Conservation (phyloP, 805 yeast species). For the Candida anglica region DNA sequence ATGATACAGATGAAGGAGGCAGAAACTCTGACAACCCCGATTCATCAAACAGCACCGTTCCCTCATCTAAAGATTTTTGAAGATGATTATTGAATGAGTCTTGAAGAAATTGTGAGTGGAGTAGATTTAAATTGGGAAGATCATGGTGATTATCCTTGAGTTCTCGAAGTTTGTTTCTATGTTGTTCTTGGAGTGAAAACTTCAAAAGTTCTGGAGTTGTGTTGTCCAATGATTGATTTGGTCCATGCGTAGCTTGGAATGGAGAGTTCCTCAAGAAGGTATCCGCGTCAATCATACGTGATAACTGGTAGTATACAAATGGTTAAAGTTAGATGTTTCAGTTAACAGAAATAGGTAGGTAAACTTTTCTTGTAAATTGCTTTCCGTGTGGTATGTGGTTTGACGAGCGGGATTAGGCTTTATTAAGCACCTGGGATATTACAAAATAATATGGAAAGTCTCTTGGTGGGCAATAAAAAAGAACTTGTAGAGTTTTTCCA, state of each 20-base stretch:
- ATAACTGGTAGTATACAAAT: neutral
- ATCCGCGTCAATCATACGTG: slow-evolving; percentile 33
- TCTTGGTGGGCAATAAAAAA: too few species aligned
- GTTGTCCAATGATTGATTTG: slow-evolving; percentile 29
- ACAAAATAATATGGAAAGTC: too few species aligned
- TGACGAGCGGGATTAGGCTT: too few species aligned
- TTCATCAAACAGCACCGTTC: slow-evolving; percentile 9
- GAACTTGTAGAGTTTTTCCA: too few species aligned
- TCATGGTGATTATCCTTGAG: slow-evolving; percentile 10
- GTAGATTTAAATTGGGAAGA: slow-evolving; percentile 10
- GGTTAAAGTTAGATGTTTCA: too few species aligned
- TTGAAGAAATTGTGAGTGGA: slow-evolving; percentile 20
- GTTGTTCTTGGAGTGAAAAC: slow-evolving; percentile 40
- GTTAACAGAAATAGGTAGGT: too few species aligned
- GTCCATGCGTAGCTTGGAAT: slow-evolving; percentile 23
- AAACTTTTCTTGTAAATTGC: too few species aligned
- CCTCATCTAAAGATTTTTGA: slow-evolving; percentile 26
- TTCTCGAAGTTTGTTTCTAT: slow-evolving; percentile 18
- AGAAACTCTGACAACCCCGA: neutral
- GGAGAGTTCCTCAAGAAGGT: slow-evolving; percentile 34
- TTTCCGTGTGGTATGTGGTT: too few species aligned
- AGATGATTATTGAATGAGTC: slow-evolving; percentile 32
- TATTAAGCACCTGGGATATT: too few species aligned
- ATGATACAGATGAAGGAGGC: slow-evolving; percentile 6
- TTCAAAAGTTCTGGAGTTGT: slow-evolving; percentile 41